A percentile compares a stretch with the other conserved stretches of the same genome.
Conservation (phyloP, 2,329 filamentous ascomycete species). For the Zymoseptoria tritici region DNA sequence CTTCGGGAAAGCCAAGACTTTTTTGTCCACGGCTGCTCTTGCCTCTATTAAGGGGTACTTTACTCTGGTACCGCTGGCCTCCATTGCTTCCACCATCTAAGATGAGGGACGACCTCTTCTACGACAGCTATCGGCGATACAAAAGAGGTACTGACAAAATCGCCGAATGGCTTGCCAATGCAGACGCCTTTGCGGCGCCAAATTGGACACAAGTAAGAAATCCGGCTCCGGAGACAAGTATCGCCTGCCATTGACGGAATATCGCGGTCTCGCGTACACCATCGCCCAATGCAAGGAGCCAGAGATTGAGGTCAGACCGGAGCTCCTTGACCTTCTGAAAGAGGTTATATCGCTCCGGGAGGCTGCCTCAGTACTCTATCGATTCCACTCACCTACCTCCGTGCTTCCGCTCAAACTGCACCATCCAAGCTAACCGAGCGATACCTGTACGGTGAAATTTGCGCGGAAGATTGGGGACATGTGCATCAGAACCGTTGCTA, state of each 20-base stretch:
- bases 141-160: conserved; percentile 4
- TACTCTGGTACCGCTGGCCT: too few relatives aligned
- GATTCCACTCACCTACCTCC: not conserved
- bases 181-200: conserved; percentile 2
- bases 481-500: too few relatives aligned
- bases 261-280: not conserved
- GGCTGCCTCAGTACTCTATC: conserved; percentile 3
- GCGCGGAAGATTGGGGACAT: too few relatives aligned
- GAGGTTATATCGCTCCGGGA: conserved; percentile 2
- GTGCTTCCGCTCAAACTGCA: too few relatives aligned
- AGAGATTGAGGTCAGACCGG: conserved; percentile 1
- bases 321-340: not conserved
- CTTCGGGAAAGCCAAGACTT: not conserved
- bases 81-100: not conserved
- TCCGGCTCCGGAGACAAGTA: not conserved
- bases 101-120: conserved; percentile 2
- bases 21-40: too few relatives aligned
- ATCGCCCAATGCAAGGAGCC: not conserved
- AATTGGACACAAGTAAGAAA: not conserved
- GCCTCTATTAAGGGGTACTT: too few relatives aligned
- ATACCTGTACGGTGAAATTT: too few relatives aligned
- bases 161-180: conserved; percentile 1
- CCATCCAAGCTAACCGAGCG: too few relatives aligned
- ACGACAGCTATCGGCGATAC: conserved; percentile 5
- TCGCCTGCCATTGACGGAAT: conserved; percentile 2